Evolutionary conservation across 768 basidiomycete species (phyloP).

Genomic region (Tylopilus balloui): DNA sequence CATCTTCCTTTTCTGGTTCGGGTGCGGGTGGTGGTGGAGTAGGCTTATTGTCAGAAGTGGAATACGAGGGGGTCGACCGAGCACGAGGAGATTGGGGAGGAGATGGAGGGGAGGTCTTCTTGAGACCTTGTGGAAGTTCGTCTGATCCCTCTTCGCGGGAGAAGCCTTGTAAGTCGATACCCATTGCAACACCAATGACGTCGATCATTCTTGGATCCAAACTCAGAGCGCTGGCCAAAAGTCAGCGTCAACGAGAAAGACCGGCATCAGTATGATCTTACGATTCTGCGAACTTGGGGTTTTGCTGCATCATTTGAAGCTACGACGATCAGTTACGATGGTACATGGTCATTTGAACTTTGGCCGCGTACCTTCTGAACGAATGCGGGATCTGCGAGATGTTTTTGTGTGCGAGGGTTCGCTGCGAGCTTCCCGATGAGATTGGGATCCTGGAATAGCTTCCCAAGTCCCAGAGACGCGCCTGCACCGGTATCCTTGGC

Average conservation of each 20-base stretch:
- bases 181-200: slow-evolving; percentile 89
- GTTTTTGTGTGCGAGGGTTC: slow-evolving; percentile 81
- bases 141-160: slow-evolving; percentile 80
- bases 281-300: slow-evolving; percentile 61
- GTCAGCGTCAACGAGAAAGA: slow-evolving; percentile 5
- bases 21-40: slow-evolving; percentile 38
- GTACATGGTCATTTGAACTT: background rate
- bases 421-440: slow-evolving; percentile 77
- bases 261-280: slow-evolving; percentile 24
- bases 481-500: slow-evolving; percentile 37
- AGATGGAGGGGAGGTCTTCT: slow-evolving; percentile 21
- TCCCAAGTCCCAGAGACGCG: slow-evolving; percentile 59
- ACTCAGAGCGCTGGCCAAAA: slow-evolving; percentile 45
- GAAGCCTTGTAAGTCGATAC: slow-evolving; percentile 86
- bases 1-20: slow-evolving; percentile 49
- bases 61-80: slow-evolving; percentile 36
- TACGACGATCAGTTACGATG: slow-evolving; percentile 23
- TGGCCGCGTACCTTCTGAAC: slow-evolving; percentile 51
- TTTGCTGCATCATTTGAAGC: slow-evolving; percentile 64
- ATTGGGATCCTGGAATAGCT: slow-evolving; percentile 81
- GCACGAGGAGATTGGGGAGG: slow-evolving; percentile 26
- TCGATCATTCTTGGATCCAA: slow-evolving; percentile 89
- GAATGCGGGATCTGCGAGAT: slow-evolving; percentile 81
- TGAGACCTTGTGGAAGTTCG: slow-evolving; percentile 64
- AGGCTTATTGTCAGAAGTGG: slow-evolving; percentile 39